Evolutionary conservation across 1,284 basidiomycete genomes (phyloP), one percentile per base, ranked within the genome.

Genomic region (Trichosporon inkin): DNA sequence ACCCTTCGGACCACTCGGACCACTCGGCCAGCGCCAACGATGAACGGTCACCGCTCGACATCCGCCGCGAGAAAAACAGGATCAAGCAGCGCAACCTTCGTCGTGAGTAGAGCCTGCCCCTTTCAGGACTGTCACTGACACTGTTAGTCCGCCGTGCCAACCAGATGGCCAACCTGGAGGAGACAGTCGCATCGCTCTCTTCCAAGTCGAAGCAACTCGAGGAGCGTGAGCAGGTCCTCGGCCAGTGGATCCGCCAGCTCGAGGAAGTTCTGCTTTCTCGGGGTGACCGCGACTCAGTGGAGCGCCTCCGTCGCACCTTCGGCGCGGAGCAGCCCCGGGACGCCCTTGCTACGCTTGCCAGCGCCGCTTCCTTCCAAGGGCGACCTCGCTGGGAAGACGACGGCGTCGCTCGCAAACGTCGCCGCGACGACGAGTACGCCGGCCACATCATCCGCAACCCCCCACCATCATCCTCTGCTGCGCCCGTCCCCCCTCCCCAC

Each of bases 71-170:
- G 63, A 73, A 70, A 66, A 73, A 73, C 57, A 63, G 71, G 51
- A 63, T 73, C 59, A 73, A 73, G 64, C 71, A 73, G 61, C 62
- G 70, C 34, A 73, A 73, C 60, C 66, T 73, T 3, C 41, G 71
- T 51, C 59, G 71, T 73, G 63, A 69, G 71, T 66, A 49, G 22
- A 13, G 6, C 5, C 44, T n/a, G 16, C 4, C 3, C 10, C 35
- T 22, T 20, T 34, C 16, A 41, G n/a, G 22, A 51, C 17, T 49
- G 17, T 19, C 37, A n/a, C 51, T 56, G 49, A 53, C 59, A 47
- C 49, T 16, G 7, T 14, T 59, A 75, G 74, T 67, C 32, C 70
- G 74, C 34, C 68, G 74, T 14, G 71, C 70, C 49, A 73, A 71
- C 53, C 74, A 76, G 49, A 69, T 76, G 57, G 64, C 68, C 14